Evolutionary conservation across 805 yeast species (phyloP), one percentile per base, ranked within the genome.

Genomic region (Myxozyma lipomycoides): DNA sequence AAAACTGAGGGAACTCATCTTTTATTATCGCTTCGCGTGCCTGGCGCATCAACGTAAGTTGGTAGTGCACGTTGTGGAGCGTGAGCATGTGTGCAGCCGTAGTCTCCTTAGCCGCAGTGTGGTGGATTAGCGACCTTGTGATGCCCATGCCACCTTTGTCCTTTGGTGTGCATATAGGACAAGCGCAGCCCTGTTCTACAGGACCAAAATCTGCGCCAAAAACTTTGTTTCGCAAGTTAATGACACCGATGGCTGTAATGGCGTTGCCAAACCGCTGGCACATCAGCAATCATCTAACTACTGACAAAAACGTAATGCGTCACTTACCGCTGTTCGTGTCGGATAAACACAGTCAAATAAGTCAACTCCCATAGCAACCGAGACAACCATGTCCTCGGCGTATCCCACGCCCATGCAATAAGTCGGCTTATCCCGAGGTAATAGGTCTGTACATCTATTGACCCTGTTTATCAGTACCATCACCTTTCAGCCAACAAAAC

Each of bases 391-490:
- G 52, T 73, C 76, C 52, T 73, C 76, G 5, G 77, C 77, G 48
- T 73, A 73, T 17, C 76, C 76, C 3, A 73, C 74, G 15, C 76
- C 76, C 76, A 73, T 73, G 57, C 74, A 71, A 53, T 73, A 73
- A 18, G 74, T 63, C 0, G 77, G 77, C 58, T 73, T 73, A 49
- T 63, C 51, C 35, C 66, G 64, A 9, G 76, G 76, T 5, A 73
- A 62, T 12, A 69, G 54, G 34, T 67, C 72, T 0, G 76, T 73
- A 51, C 77, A 73, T 1, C 63, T 59, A 7, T 59, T 45, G 2
- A 72, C 77, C 15, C 61, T 58, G 21, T n/a, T n/a, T n/a, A n/a
- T n/a, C n/a, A n/a, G n/a, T n/a, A n/a, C 21, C 36, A 4, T 9
- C n/a, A 37, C 22, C 12, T 25, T 17, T 19, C 17, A 25, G 17